phyloP scores from a whole-genome alignment of 192 early-diverging fungal genomes.

The Backusella mclennaniae region DNA sequence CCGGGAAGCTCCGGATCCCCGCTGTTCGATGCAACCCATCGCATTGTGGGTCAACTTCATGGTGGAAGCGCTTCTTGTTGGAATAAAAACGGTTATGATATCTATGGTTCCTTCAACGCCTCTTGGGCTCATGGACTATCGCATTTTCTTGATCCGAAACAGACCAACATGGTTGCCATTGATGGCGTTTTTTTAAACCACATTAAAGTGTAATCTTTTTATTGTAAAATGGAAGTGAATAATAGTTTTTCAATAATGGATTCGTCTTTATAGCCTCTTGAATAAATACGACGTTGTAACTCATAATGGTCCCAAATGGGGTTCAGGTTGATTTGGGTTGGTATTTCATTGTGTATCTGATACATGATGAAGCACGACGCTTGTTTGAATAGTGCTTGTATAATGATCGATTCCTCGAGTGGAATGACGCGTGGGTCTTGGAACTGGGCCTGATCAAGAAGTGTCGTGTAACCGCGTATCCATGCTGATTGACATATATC shows the following conservation, averaged over 20 bases:
- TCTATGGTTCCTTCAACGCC: constrained; percentile 39
- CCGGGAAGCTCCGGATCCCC: constrained; percentile 47
- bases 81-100: constrained; percentile 41
- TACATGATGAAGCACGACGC: background rate
- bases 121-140: constrained; percentile 17
- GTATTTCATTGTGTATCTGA: background rate
- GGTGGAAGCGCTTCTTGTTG: constrained; percentile 43
- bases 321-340: background rate
- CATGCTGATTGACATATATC: background rate
- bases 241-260: background rate
- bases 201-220: background rate
- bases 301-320: background rate
- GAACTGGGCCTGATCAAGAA: background rate
- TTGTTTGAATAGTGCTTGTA: background rate
- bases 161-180: background rate
- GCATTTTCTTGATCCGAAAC: background rate
- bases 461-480: background rate
- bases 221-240: background rate
- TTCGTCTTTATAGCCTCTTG: background rate
- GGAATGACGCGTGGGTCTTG: background rate
- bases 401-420: background rate
- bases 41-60: constrained; percentile 47
- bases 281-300: background rate
- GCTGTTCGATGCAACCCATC: constrained; percentile 40
- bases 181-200: background rate